Evolutionary conservation across 495 filamentous ascomycete species (phyloP).

Genomic region (Cryomyces minteri): DNA sequence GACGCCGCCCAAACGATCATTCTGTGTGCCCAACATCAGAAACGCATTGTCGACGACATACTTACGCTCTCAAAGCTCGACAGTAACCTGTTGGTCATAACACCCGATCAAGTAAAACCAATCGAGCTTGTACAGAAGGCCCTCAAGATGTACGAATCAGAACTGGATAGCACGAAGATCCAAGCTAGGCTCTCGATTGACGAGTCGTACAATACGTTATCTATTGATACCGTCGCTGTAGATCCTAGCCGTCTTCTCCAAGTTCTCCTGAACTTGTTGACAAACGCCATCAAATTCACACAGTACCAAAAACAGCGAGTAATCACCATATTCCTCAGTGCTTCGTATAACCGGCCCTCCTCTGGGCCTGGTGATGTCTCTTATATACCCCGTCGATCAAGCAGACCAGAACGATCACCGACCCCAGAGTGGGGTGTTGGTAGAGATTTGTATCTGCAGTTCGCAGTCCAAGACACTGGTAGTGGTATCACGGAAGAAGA

Average conservation of each 20-base stretch:
- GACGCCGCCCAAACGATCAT: conserved; percentile 10
- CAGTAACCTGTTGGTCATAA: conserved; percentile 18
- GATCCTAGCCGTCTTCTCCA: conserved; percentile 18
- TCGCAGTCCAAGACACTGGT: conserved; percentile 21
- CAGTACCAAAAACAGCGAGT: conserved; percentile 11
- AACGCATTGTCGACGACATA: conserved; percentile 21
- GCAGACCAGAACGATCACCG: conserved; percentile 2
- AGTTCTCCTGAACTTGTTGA: conserved; percentile 21
- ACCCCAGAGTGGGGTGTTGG: conserved; percentile 17
- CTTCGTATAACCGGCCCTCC: conserved; percentile 9
- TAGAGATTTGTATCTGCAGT: conserved; percentile 15
- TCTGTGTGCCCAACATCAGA: conserved; percentile 18
- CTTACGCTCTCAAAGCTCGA: conserved; percentile 21
- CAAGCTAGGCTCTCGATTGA: conserved; percentile 11
- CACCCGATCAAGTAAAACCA: conserved; percentile 12
- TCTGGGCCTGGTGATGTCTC: conserved; percentile 11
- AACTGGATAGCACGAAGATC: conserved; percentile 17
- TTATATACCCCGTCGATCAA: neutral
- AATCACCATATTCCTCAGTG: conserved; percentile 11
- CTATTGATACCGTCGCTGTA: conserved; percentile 15
- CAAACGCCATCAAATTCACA: conserved; percentile 23
- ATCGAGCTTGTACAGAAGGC: conserved; percentile 11
- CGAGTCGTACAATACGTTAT: conserved; percentile 12
- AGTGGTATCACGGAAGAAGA: conserved; percentile 17
- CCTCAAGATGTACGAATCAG: conserved; percentile 20